A percentile compares a stretch with the other conserved stretches of the same genome.
Evolutionary conservation across 768 basidiomycete species (phyloP).

Genomic region (Amanita rimosa): DNA sequence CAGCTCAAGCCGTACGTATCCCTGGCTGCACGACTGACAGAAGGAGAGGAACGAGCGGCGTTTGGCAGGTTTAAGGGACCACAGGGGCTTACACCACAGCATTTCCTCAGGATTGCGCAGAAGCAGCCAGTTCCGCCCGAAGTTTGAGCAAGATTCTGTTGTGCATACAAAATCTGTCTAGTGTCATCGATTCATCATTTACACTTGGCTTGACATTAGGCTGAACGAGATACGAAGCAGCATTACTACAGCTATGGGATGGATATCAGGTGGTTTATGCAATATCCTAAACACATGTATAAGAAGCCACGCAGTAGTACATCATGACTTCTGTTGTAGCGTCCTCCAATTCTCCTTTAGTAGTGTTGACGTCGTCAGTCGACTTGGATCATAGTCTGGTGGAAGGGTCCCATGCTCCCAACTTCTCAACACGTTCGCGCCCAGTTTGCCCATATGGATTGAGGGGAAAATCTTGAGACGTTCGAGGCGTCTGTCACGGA

Average conservation of each 20-base stretch:
- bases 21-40: constrained; percentile 26
- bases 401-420: constrained; percentile 77
- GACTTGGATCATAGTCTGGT: constrained; percentile 30
- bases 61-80: constrained; percentile 27
- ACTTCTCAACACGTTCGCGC: constrained; percentile 65
- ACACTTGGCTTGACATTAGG: too few species aligned
- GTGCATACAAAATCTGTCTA: background rate
- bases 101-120: constrained; percentile 30
- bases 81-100: constrained; percentile 29
- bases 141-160: background rate
- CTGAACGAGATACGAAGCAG: too few species aligned
- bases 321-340: background rate
- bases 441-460: constrained; percentile 64
- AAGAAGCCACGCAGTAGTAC: background rate
- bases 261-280: too few species aligned
- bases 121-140: constrained; percentile 9
- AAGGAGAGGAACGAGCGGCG: constrained; percentile 21
- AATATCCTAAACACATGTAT: too few species aligned
- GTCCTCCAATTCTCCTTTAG: constrained; percentile 16
- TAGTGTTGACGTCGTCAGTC: constrained; percentile 25
- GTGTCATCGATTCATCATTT: too few species aligned
- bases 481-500: constrained; percentile 80
- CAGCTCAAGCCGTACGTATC: constrained; percentile 69
- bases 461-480: constrained; percentile 84
- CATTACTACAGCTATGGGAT: too few species aligned